Evolutionary conservation across 2,329 filamentous ascomycete genomes (phyloP).

Genomic region (Aspergillus pseudoviridinutans): DNA sequence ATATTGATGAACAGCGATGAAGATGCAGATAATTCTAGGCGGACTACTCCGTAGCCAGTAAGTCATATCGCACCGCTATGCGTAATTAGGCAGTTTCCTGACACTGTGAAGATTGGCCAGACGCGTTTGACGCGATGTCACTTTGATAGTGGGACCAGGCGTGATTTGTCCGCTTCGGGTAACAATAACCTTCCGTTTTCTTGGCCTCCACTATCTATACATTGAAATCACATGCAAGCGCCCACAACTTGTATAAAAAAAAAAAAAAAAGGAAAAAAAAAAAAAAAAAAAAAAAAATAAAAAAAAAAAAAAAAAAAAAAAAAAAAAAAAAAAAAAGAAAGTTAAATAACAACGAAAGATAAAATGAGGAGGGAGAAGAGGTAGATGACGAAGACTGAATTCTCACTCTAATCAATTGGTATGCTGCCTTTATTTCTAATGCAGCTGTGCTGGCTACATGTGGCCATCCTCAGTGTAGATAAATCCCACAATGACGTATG

Average conservation of each 20-base stretch:
- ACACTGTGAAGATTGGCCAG: background rate
- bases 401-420: background rate
- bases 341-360: too few relatives aligned
- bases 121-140: constrained; percentile 20
- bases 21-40: background rate
- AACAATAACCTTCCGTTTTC: background rate
- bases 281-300: constrained; percentile 1
- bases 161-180: constrained; percentile 16
- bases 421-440: background rate
- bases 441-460: background rate
- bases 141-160: constrained; percentile 7
- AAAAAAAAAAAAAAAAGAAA: background rate
- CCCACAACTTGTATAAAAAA: background rate
- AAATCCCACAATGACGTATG: background rate
- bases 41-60: background rate
- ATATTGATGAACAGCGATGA: background rate
- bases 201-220: background rate
- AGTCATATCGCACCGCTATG: background rate
- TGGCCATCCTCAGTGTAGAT: background rate
- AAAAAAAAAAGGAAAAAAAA: background rate
- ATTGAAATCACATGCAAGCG: constrained; percentile 6
- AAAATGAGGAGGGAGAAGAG: background rate
- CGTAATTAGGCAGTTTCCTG: background rate
- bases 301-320: background rate
- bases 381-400: background rate